These are phyloP conservation scores for Teratosphaeria nubilosa DNA, from an alignment of 2,329 filamentous ascomycete genomes.

Conservation along the genomic window DNA sequence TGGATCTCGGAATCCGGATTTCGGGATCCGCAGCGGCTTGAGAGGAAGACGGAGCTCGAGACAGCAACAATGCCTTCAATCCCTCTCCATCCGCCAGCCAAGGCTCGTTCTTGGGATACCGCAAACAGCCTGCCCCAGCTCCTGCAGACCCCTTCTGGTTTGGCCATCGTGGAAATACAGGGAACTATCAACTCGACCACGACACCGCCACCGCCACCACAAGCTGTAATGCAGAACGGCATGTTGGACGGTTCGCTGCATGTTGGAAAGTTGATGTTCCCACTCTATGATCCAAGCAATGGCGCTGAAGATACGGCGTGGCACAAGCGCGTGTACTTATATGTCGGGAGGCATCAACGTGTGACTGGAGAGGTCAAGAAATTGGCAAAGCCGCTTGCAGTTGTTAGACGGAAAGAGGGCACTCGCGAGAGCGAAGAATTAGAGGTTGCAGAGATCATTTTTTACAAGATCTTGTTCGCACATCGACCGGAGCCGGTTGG, in stretches of 20 bases:
- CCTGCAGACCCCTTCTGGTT: slow-evolving; percentile 77
- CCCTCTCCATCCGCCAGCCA: slow-evolving; percentile 5
- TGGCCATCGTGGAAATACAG: slow-evolving; percentile 87
- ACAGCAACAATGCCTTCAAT: slow-evolving; percentile 7
- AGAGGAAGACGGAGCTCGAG: neutral
- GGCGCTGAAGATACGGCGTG: slow-evolving; percentile 52
- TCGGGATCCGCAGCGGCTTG: too few relatives aligned
- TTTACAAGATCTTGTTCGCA: slow-evolving; percentile 78
- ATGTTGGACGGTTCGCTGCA: slow-evolving; percentile 30
- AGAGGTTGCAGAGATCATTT: slow-evolving; percentile 79
- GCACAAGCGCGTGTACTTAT: slow-evolving; percentile 82
- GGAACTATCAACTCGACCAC: slow-evolving; percentile 71
- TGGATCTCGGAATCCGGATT: neutral
- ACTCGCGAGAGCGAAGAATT: slow-evolving; percentile 42
- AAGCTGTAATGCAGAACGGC: slow-evolving; percentile 1
- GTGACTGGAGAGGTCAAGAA: slow-evolving; percentile 87
- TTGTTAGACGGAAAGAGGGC: slow-evolving; percentile 50
- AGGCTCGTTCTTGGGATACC: neutral
- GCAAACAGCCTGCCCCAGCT: slow-evolving; percentile 63
- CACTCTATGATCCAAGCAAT: slow-evolving; percentile 52
- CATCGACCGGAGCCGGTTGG: slow-evolving; percentile 74
- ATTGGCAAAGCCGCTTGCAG: slow-evolving; percentile 63
- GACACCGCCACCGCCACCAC: slow-evolving; percentile 23
- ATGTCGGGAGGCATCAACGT: slow-evolving; percentile 79
- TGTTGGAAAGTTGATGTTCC: slow-evolving; percentile 69